Percentiles rank a stretch among this genome's conserved stretches.
Evolutionary conservation across 2,329 filamentous ascomycete genomes (phyloP).

Genomic region (Scolecobasidium constrictum): DNA sequence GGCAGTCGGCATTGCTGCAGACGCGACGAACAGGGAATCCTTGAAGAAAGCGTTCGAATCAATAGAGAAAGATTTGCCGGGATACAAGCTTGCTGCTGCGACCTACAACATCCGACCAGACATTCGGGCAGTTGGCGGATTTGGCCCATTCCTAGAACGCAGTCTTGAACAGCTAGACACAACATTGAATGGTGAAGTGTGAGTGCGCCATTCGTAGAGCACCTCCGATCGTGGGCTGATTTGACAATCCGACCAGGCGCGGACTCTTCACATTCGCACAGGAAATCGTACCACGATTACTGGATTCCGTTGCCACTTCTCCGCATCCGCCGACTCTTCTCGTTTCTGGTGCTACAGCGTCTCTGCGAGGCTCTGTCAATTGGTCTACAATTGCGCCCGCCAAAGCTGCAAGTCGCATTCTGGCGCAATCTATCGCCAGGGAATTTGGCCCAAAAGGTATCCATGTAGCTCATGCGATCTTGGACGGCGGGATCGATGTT

Average conservation of each 20-base stretch:
- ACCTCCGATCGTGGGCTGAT: too few species aligned
- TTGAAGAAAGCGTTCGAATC: constrained; percentile 49
- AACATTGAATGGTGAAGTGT: too few species aligned
- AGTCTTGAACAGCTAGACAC: too few species aligned
- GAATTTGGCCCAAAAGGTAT: constrained; percentile 79
- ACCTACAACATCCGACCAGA: too few species aligned
- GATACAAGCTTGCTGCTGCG: too few species aligned
- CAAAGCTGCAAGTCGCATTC: constrained; percentile 67
- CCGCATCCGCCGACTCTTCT: constrained; percentile 65
- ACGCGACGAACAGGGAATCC: constrained; percentile 45
- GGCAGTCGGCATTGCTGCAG: constrained; percentile 59
- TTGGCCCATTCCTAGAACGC: too few species aligned
- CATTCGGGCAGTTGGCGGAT: too few species aligned
- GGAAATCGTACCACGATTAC: too few species aligned
- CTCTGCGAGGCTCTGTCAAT: constrained; percentile 57
- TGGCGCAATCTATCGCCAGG: constrained; percentile 64
- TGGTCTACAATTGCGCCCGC: constrained; percentile 64
- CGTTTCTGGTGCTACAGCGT: constrained; percentile 79
- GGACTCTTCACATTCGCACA: too few species aligned
- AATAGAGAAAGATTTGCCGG: constrained; percentile 48
- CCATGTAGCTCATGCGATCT: constrained; percentile 70
- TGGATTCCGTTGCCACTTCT: constrained; percentile 14
- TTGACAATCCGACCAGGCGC: too few species aligned
- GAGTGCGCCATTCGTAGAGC: too few species aligned
- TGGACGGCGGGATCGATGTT: constrained; percentile 80